Evolutionary conservation across 768 basidiomycete species (phyloP), one percentile per base, ranked within the genome.

Genomic region (Macrolepiota dolichaula): DNA sequence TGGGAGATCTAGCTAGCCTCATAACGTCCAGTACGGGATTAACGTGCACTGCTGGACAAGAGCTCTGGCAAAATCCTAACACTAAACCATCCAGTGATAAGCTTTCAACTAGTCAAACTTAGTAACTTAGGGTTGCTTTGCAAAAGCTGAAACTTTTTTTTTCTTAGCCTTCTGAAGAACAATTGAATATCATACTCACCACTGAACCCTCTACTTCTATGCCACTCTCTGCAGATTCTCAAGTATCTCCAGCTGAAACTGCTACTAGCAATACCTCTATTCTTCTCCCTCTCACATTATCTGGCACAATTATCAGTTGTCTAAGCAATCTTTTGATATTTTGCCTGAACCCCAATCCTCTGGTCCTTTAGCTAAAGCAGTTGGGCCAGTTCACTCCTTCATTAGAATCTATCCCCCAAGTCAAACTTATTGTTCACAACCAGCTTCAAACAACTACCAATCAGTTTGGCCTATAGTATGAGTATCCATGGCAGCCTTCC

Each of bases 401-500:
- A 13, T 13, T 12, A 40, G 38, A 12, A 12, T n/a, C 38, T 40
- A 40, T 40, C 38, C 38, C 1, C 15, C 5, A 1, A 2, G 50
- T 51, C 25, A 51, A 10, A 11, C 50, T 51, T 32, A 27, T 51
- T 27, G 50, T 51, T 25, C 29, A 13, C 11, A 27, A 51, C 25
- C 17, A 12, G 11, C 15, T 51, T 22, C 29, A 32, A 17, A 51
- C 50, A 3, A 1, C 27, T 5, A 27, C 50, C 3, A 51, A 51
- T 32, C 29, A 32, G 29, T 32, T 32, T 32, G 29, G 29, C 7
- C 29, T 32, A 32, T 32, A 7, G 29, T n/a, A 72, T 3, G 63
- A 67, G 13, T 73, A 72, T 55, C 65, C 59, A 3, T 57, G 59
- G 24, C 63, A 67, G 4, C 73, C 70, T 2, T 67, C 68, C 11